Evolutionary conservation across 345 rosid genomes (phyloP).

Genomic region (Rhizophora apiculata): DNA sequence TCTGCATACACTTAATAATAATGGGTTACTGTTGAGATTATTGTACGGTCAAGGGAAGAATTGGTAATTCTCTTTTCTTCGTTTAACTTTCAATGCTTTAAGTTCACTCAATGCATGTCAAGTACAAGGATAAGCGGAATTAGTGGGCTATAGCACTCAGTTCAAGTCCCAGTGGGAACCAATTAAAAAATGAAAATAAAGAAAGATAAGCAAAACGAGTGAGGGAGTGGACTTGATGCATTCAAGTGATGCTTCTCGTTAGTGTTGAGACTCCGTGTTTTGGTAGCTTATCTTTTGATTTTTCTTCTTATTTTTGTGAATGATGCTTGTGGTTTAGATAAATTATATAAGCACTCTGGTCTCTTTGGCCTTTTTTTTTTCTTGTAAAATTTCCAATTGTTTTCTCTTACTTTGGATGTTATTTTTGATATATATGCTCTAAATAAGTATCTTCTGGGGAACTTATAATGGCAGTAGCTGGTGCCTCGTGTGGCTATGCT

Average conservation of each 20-base stretch:
- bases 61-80: slow-evolving; percentile 42
- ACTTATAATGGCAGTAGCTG: slow-evolving; percentile 57
- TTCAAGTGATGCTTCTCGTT: no score
- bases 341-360: no score
- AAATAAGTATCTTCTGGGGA: background rate
- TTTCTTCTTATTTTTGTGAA: no score
- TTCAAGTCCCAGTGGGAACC: no score
- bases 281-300: no score
- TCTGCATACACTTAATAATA: background rate
- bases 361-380: background rate
- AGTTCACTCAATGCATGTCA: background rate
- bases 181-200: no score
- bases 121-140: no score
- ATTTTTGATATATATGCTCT: background rate
- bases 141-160: no score
- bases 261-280: no score
- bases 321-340: no score
- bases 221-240: no score
- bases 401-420: background rate
- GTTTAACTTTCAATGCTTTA: background rate
- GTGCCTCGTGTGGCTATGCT: slow-evolving; percentile 84
- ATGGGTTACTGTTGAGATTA: background rate
- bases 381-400: background rate
- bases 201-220: no score
- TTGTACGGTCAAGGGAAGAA: slow-evolving; percentile 67